These are phyloP conservation scores for Patellifolia procumbens DNA, from an alignment of 179 eudicot genomes.

Conservation along the genomic window DNA sequence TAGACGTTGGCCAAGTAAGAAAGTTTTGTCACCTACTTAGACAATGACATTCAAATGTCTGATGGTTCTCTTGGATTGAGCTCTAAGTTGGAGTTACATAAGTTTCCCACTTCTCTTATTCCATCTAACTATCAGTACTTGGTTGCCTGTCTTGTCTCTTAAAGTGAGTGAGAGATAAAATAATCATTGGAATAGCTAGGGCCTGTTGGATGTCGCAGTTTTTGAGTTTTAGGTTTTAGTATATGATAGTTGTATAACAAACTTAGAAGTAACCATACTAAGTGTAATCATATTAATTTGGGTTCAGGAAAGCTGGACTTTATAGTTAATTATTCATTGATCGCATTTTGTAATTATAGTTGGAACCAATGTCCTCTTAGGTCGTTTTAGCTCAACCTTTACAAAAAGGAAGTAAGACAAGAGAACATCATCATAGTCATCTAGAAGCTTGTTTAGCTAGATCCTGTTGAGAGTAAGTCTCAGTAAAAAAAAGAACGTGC, in stretches of 20 bases:
- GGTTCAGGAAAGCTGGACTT: too few species aligned
- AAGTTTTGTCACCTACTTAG: neutral
- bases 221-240: too few species aligned
- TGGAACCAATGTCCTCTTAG: neutral
- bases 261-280: too few species aligned
- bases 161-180: too few species aligned
- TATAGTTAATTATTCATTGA: too few species aligned
- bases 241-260: too few species aligned
- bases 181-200: too few species aligned
- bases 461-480: neutral
- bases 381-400: neutral
- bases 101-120: neutral
- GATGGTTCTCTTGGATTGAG: neutral
- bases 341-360: neutral
- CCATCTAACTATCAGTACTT: neutral
- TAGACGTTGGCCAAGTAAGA: neutral
- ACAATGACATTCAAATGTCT: neutral
- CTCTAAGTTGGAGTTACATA: neutral
- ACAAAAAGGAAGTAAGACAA: neutral
- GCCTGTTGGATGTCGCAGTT: too few species aligned
- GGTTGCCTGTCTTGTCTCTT: neutral
- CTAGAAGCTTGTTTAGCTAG: neutral
- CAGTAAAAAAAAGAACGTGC: neutral
- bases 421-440: neutral
- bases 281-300: too few species aligned